Evolutionary conservation across 1,139 yeast genomes (phyloP), one percentile per base, ranked within the genome.

Genomic region (Kurtzmaniella quercitrusa): DNA sequence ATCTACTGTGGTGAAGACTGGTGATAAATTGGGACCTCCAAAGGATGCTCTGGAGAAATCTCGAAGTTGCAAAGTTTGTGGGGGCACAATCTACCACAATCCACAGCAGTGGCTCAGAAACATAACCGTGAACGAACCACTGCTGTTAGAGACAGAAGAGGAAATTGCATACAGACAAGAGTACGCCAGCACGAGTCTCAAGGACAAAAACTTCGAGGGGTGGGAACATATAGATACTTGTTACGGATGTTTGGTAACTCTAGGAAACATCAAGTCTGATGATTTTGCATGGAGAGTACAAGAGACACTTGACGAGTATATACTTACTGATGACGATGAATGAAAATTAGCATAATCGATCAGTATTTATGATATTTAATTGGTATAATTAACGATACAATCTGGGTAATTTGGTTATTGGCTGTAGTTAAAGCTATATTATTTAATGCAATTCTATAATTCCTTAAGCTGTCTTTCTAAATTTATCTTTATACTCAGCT

Each of bases 1-100:
- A 2, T 85, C 97, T 0, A 91, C 98, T 0, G 98, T 93, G 16
- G 91, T 89, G 11, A 82, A 88, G 49, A 91, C 96, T 0, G 96
- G 95, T 9, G 83, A 82, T 41, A 91, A 93, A 59, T 65, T 93
- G 40, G 80, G 79, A 1, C 74, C 75, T 8, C 88, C 88, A 0
- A 59, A 53, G n/a, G 36, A 32, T n/a, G 7, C 18, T 48, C 2
- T 44, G 2, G 53, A 47, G 4, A 42, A 45, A 16, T 7, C 15
- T 5, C 47, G 49, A 15, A 45, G 51, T 5, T 86, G 94, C 60
- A 63, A 64, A 33, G 54, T 82, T 1, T 84, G 91, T 59, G 72
- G 71, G 8, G 68, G 63, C 20, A 63, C 60, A 3, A 71, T 83
- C 4, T 75, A 75, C 50, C 70, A 71, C 36, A 76, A 81, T 51